These are phyloP conservation scores for Sistotremastrum niveocremeum DNA, from an alignment of 768 basidiomycete genomes.

Conservation along the genomic window DNA sequence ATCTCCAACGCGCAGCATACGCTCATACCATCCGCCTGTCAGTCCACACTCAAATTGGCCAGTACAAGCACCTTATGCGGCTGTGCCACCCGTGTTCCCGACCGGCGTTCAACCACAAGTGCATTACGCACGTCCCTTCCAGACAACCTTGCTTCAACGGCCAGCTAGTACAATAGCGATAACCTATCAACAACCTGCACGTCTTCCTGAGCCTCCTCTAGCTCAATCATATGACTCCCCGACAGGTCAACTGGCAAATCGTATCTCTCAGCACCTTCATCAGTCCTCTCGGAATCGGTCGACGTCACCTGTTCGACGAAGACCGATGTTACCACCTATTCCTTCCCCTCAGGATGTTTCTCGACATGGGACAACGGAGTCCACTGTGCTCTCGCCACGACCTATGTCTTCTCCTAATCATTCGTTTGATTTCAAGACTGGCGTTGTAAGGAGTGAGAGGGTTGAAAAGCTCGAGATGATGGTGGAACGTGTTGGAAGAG, in stretches of 20 bases:
- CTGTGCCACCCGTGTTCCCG: too few relatives aligned
- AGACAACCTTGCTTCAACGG: not conserved
- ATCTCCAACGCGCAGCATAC: too few relatives aligned
- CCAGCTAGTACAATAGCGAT: conserved; percentile 17
- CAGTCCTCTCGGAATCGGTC: conserved; percentile 43
- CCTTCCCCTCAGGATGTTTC: not conserved
- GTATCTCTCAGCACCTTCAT: conserved; percentile 46
- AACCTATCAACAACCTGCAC: conserved; percentile 2
- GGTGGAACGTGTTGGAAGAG: conserved; percentile 40
- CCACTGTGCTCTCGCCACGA: conserved; percentile 47
- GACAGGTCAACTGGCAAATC: conserved; percentile 45
- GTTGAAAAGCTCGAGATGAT: conserved; percentile 62
- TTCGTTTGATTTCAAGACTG: conserved; percentile 31
- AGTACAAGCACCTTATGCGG: too few relatives aligned
- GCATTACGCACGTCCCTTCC: not conserved
- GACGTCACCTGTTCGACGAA: conserved; percentile 31
- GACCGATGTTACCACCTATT: not conserved
- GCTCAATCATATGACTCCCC: conserved; percentile 10
- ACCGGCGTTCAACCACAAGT: too few relatives aligned
- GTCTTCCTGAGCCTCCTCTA: conserved; percentile 11
- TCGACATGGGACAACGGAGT: conserved; percentile 11
- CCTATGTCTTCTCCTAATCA: conserved; percentile 56
- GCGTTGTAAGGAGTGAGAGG: conserved; percentile 35
- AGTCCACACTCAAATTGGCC: too few relatives aligned
- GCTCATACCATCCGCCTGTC: too few relatives aligned